Evolutionary conservation across 306 rosid species (phyloP).

Genomic region (Vachellia pachyceras): DNA sequence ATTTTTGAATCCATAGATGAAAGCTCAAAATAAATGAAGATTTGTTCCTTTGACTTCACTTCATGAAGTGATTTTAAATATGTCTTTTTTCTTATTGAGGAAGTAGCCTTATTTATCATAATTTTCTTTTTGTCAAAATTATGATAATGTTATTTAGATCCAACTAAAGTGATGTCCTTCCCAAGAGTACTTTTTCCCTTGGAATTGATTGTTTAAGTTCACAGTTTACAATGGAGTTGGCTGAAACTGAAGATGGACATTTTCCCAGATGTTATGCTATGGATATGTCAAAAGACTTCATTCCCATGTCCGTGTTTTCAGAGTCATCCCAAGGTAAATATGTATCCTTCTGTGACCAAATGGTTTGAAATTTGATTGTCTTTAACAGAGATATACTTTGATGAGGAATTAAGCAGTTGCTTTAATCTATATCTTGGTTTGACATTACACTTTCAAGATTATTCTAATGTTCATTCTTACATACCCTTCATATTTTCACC

Average conservation of each 20-base stretch:
- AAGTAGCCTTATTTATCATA: background rate
- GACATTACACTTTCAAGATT: constrained; percentile 12
- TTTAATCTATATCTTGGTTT: constrained; percentile 6
- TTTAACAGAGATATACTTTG: background rate
- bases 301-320: constrained; percentile 86
- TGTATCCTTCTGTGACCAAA: background rate
- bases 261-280: constrained; percentile 58
- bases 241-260: constrained; percentile 67
- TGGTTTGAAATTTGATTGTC: constrained; percentile 6
- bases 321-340: constrained; percentile 74
- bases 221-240: constrained; percentile 93
- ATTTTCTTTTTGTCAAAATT: too few relatives aligned
- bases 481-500: constrained; percentile 5
- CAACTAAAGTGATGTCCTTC: constrained; percentile 21
- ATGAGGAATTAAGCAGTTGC: background rate
- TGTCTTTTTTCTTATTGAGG: background rate
- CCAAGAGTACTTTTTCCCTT: constrained; percentile 21
- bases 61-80: constrained; percentile 7
- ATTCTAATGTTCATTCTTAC: background rate
- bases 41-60: background rate
- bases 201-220: constrained; percentile 42
- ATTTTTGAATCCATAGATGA: background rate
- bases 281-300: constrained; percentile 70
- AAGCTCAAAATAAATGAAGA: background rate
- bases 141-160: constrained; percentile 5